phyloP scores from a whole-genome alignment of 73 alveolate genomes.

The Blepharisma japonicum region DNA sequence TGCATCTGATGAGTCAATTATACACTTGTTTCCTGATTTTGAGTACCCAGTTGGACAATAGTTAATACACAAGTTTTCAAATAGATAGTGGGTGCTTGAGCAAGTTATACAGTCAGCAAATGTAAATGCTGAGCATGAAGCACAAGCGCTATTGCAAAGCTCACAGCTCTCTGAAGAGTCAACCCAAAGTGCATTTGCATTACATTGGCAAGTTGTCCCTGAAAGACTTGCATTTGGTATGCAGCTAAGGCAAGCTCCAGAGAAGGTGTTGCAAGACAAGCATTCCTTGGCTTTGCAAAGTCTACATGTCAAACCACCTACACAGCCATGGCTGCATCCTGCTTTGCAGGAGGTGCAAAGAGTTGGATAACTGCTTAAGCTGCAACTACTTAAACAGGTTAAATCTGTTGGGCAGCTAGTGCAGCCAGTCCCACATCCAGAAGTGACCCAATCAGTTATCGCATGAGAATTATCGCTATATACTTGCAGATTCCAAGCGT shows the following conservation, averaged over 20 bases:
- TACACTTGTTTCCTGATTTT: slow-evolving; percentile 5
- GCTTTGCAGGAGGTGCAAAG: slow-evolving; percentile 4
- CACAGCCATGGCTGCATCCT: slow-evolving; percentile 18
- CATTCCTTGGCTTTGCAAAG: slow-evolving; percentile 5
- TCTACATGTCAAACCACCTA: background rate
- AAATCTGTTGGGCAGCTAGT: no score
- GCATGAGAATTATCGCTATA: no score
- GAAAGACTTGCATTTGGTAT: background rate
- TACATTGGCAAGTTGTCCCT: background rate
- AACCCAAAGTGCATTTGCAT: background rate
- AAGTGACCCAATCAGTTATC: no score
- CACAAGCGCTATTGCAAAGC: background rate
- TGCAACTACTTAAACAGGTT: no score
- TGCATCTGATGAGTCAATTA: background rate
- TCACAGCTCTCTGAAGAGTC: background rate
- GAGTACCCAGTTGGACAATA: slow-evolving; percentile 16
- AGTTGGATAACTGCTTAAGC: background rate
- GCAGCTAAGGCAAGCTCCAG: background rate
- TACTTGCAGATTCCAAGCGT: no score
- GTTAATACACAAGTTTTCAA: background rate
- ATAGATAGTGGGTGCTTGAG: background rate
- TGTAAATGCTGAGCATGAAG: background rate
- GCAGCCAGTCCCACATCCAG: no score
- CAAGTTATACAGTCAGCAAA: background rate
- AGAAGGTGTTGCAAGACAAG: background rate